Evolutionary conservation across 768 basidiomycete genomes (phyloP).

Genomic region (Saitozyma podzolica): DNA sequence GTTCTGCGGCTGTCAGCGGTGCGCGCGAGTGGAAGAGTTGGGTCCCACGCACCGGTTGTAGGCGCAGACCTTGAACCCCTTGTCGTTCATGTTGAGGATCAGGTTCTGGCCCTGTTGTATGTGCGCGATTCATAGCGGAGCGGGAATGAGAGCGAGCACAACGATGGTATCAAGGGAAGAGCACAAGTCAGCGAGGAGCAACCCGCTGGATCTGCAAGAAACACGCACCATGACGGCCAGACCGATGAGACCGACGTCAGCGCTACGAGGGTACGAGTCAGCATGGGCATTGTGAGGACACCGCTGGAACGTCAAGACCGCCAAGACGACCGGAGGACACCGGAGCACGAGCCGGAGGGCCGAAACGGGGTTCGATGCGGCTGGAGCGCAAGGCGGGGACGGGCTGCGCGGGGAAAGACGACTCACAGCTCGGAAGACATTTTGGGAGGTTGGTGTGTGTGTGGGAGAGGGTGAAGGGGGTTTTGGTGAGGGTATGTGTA

Average conservation of each 20-base stretch:
- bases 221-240: slow-evolving; percentile 90
- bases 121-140: neutral
- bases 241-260: slow-evolving; percentile 98
- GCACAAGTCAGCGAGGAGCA: slow-evolving; percentile 22
- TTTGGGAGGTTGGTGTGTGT: slow-evolving; percentile 13
- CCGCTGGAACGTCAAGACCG: too few species aligned
- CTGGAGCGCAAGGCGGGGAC: too few species aligned
- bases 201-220: neutral
- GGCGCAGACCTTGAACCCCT: slow-evolving; percentile 93
- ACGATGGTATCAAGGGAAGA: slow-evolving; percentile 3
- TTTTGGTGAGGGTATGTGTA: slow-evolving; percentile 7
- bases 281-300: neutral
- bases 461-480: slow-evolving; percentile 1
- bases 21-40: neutral
- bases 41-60: slow-evolving; percentile 70
- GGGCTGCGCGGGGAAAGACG: neutral
- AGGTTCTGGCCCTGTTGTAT: slow-evolving; percentile 81
- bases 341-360: too few species aligned
- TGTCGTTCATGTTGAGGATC: slow-evolving; percentile 99
- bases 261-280: slow-evolving; percentile 57
- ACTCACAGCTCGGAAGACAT: slow-evolving; percentile 47
- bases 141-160: neutral
- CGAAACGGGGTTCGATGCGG: too few species aligned
- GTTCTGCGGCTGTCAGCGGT: slow-evolving; percentile 56
- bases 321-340: too few species aligned